A percentile compares a stretch with the other conserved stretches of the same genome.
Conservation (phyloP, 78 protist species). For the Dictyostelium intermedium region DNA sequence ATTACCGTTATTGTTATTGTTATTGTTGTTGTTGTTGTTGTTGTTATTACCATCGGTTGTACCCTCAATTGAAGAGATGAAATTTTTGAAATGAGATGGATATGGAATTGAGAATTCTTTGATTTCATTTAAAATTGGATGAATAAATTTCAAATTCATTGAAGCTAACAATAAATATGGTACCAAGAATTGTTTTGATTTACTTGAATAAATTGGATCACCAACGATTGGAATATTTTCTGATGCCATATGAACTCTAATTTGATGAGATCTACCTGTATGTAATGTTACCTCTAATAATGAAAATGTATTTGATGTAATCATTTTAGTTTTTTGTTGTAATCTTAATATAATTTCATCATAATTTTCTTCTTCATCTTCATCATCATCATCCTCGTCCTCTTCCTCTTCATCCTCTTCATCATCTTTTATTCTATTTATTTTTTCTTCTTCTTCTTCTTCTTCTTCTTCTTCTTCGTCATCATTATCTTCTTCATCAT, state of each 20-base stretch:
- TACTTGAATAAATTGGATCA: slow-evolving; percentile 79
- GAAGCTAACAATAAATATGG: slow-evolving; percentile 63
- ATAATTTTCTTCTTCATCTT: not conserved
- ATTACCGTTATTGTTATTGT: not conserved
- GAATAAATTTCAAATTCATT: slow-evolving; percentile 30
- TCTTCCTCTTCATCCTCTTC: slow-evolving; percentile 19
- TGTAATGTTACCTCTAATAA: slow-evolving; percentile 67
- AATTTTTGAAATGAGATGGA: slow-evolving; percentile 57
- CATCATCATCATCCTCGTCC: not conserved
- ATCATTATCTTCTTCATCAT: not conserved
- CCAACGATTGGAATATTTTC: slow-evolving; percentile 69
- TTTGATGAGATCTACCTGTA: slow-evolving; percentile 76
- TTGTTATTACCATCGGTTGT: not conserved
- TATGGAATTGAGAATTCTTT: slow-evolving; percentile 29
- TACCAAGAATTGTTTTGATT: slow-evolving; percentile 27
- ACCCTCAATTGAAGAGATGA: slow-evolving; percentile 33
- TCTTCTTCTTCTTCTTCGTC: slow-evolving; percentile 21
- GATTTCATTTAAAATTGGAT: slow-evolving; percentile 32
- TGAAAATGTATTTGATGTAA: slow-evolving; percentile 8
- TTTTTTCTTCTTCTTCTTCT: slow-evolving; percentile 1
- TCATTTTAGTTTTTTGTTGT: slow-evolving; percentile 12
- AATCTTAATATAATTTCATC: slow-evolving; percentile 2
- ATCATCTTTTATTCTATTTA: not conserved
- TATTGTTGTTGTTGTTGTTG: not conserved
- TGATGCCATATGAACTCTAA: slow-evolving; percentile 61